These are phyloP conservation scores for Penicillium janthinellum DNA, from an alignment of 2,329 filamentous ascomycete genomes.

Conservation along the genomic window DNA sequence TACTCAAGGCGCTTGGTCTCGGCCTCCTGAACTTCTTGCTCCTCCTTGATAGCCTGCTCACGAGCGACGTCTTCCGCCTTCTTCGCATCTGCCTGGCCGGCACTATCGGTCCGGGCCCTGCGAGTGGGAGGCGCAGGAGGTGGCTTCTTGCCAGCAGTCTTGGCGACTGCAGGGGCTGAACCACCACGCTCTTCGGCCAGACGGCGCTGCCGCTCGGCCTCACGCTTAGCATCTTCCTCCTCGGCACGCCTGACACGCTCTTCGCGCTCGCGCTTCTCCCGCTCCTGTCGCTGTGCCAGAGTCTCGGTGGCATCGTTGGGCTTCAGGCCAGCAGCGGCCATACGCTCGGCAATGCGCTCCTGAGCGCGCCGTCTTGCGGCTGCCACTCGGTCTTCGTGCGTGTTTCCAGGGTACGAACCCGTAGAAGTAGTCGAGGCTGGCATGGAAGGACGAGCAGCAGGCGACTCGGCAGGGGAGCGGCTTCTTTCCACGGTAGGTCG, in stretches of 20 bases:
- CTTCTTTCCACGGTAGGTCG: conserved; percentile 52
- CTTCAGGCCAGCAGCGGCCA: conserved; percentile 90
- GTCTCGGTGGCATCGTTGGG: conserved; percentile 78
- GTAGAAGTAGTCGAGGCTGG: conserved; percentile 56
- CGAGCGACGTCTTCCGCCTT: conserved; percentile 53
- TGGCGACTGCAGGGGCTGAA: conserved; percentile 60
- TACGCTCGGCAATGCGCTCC: conserved; percentile 91
- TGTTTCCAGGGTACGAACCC: conserved; percentile 82
- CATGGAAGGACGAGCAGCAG: conserved; percentile 43
- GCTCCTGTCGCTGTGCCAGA: conserved; percentile 79
- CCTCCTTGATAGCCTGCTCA: conserved; percentile 58
- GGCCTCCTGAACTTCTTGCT: conserved; percentile 74
- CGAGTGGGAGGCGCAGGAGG: conserved; percentile 72
- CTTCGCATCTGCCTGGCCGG: conserved; percentile 59
- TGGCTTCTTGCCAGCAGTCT: conserved; percentile 66
- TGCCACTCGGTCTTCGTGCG: conserved; percentile 88
- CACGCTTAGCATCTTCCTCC: conserved; percentile 87
- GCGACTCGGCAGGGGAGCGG: conserved; percentile 48
- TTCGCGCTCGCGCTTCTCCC: conserved; percentile 83
- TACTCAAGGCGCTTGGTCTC: conserved; percentile 81
- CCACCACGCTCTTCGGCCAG: conserved; percentile 72
- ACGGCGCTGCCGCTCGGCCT: conserved; percentile 81
- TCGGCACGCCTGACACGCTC: conserved; percentile 87
- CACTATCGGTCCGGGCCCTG: conserved; percentile 62
- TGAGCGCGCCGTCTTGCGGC: conserved; percentile 98